Evolutionary conservation across 2,329 filamentous ascomycete species (phyloP).

Genomic region (Ceratocystis harringtonii): DNA sequence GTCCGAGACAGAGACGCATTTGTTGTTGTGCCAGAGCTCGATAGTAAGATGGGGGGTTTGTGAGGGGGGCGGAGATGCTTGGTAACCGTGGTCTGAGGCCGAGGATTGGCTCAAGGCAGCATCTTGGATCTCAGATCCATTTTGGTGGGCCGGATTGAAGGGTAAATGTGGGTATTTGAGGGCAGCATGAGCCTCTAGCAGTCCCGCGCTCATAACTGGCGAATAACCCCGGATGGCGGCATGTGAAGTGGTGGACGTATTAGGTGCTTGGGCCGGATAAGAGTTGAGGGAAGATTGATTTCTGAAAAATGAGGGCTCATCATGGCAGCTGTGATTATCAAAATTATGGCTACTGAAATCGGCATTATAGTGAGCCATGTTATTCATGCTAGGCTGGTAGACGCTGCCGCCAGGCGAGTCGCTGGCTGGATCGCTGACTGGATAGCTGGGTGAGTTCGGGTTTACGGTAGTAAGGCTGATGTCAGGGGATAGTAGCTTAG

Average conservation of each 20-base stretch:
- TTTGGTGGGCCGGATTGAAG: not conserved
- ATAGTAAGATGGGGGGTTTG: not conserved
- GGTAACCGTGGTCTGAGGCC: not conserved
- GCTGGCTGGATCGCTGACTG: not conserved
- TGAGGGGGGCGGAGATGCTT: not conserved
- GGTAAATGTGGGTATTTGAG: not conserved
- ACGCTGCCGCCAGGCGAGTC: not conserved
- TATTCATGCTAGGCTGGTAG: not conserved
- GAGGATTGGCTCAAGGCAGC: too few relatives aligned
- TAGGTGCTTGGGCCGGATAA: not conserved
- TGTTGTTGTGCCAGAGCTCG: not conserved
- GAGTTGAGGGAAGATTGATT: not conserved
- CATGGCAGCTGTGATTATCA: not conserved
- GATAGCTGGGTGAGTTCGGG: not conserved
- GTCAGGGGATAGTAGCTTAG: not conserved
- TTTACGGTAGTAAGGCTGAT: not conserved
- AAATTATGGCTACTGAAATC: not conserved
- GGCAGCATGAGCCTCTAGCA: not conserved
- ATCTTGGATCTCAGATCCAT: not conserved
- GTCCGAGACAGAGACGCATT: not conserved
- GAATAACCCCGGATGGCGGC: not conserved
- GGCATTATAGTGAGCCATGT: not conserved
- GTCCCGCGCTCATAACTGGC: not conserved
- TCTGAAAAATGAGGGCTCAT: not conserved
- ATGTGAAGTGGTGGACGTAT: not conserved